These are phyloP conservation scores for Passiflora organensis DNA, from an alignment of 345 rosid genomes.

Conservation along the genomic window DNA sequence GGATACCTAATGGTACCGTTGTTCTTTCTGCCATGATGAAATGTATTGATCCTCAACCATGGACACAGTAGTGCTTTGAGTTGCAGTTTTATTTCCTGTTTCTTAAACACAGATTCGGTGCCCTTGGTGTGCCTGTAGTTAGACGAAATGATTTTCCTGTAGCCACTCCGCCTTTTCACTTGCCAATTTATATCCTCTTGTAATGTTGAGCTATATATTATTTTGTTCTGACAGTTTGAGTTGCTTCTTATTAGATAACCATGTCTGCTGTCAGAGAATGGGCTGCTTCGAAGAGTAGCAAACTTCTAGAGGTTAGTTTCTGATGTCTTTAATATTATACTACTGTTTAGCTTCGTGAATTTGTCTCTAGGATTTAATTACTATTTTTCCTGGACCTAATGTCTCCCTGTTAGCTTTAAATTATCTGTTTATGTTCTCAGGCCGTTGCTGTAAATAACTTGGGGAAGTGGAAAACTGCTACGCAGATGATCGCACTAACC, in stretches of 20 bases:
- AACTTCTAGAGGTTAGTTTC: conserved; percentile 68
- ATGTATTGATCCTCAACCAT: too few species aligned
- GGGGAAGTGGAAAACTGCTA: conserved; percentile 99
- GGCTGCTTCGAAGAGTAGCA: conserved; percentile 92
- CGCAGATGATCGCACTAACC: conserved; percentile 89
- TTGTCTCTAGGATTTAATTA: background rate
- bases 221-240: conserved; percentile 9
- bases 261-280: conserved; percentile 99
- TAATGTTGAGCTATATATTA: background rate
- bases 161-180: too few species aligned
- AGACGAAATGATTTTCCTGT: too few species aligned
- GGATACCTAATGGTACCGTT: too few species aligned
- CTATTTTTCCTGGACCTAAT: background rate
- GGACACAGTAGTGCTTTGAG: too few species aligned
- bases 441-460: conserved; percentile 96
- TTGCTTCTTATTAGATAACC: conserved; percentile 57
- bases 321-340: background rate
- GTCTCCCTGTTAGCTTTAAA: too few species aligned
- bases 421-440: conserved; percentile 34
- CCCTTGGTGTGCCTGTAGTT: too few species aligned
- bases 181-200: background rate
- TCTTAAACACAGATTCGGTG: too few species aligned
- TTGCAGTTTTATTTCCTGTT: too few species aligned
- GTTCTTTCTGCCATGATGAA: too few species aligned
- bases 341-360: background rate